Evolutionary conservation across 2,329 filamentous ascomycete genomes (phyloP), one percentile per base, ranked within the genome.

Genomic region (Rachicladosporium sp.): DNA sequence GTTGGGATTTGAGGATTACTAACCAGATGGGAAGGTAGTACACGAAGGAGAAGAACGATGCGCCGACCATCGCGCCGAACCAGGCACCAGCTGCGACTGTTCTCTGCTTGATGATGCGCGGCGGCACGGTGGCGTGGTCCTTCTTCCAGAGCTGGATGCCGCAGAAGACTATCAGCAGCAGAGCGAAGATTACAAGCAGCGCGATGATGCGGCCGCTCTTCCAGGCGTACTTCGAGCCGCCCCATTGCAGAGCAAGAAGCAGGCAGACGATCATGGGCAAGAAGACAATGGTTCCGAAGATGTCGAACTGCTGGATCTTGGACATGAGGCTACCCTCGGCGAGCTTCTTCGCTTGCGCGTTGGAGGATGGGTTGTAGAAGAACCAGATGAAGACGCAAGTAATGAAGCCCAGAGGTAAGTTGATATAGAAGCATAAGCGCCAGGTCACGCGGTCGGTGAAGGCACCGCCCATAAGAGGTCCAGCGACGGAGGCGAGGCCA

Each of bases 391-490:
- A 56, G 2, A 49, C 34, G 36, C 55, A 29, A 0, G 66, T 67
- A 10, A 68, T 45, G 2, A 58, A 64, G 10, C 67, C 68, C 29
- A 74, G 62, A 0, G 70, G 71, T 1, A 74, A 55, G 45, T 75
- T 74, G 52, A 74, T 71, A 41, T 66, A 70, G 54, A 69, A 68
- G 45, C 63, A 70, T 65, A 66, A 69, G 7, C 40, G 35, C 40
- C 40, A 42, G 23, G 40, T 34, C 2, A 39, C 19, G 19, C 46
- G 39, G 45, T 57, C 50, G 46, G 59, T 50, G 11, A 52, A 52
- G 12, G 49, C 54, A 29, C 58, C 59, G 1, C 58, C 60, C 8
- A 63, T 37, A 32, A 70, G 53, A 9, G 68, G 67, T 7, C 67
- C 66, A 8, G 62, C 57, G 8, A 68, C 64, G 36, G 50, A 53